Evolutionary conservation across 306 rosid genomes (phyloP).

Genomic region (Alnus glutinosa): DNA sequence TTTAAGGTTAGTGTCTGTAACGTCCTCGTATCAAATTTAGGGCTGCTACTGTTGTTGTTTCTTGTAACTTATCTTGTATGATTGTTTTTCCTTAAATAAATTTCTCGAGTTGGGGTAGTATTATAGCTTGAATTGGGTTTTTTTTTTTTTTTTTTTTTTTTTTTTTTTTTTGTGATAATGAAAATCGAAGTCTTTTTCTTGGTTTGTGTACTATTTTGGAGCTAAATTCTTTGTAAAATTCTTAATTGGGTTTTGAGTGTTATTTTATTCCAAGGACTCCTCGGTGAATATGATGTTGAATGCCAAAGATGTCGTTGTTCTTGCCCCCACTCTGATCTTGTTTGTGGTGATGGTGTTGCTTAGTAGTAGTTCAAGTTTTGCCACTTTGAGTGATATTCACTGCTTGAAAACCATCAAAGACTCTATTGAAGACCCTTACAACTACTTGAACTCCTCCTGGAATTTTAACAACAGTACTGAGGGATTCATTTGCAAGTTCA

Average conservation of each 20-base stretch:
- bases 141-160: not conserved
- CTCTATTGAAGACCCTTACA: slow-evolving; percentile 52
- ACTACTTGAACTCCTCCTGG: slow-evolving; percentile 58
- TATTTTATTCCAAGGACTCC: not conserved
- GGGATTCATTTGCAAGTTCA: slow-evolving; percentile 69
- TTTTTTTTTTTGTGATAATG: not conserved
- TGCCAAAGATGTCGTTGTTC: slow-evolving; percentile 27
- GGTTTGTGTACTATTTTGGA: too few relatives aligned
- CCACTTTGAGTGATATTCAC: slow-evolving; percentile 52
- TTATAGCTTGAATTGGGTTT: slow-evolving; percentile 18
- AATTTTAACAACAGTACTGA: slow-evolving; percentile 58
- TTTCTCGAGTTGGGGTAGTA: not conserved
- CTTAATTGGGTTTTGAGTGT: not conserved
- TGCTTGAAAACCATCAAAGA: slow-evolving; percentile 57
- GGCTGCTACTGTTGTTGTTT: not conserved
- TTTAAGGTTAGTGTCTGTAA: slow-evolving; percentile 10
- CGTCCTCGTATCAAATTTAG: not conserved
- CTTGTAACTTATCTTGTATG: not conserved
- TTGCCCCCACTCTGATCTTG: slow-evolving; percentile 1
- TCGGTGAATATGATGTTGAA: slow-evolving; percentile 24
- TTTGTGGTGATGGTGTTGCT: slow-evolving; percentile 36
- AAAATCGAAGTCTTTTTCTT: too few relatives aligned
- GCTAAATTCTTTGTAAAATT: not conserved
- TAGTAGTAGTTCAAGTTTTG: slow-evolving; percentile 43
- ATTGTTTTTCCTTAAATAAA: slow-evolving; percentile 1